Evolutionary conservation across 2,329 filamentous ascomycete species (phyloP), one percentile per base, ranked within the genome.

Genomic region (Hymenoscyphus fraxineus): DNA sequence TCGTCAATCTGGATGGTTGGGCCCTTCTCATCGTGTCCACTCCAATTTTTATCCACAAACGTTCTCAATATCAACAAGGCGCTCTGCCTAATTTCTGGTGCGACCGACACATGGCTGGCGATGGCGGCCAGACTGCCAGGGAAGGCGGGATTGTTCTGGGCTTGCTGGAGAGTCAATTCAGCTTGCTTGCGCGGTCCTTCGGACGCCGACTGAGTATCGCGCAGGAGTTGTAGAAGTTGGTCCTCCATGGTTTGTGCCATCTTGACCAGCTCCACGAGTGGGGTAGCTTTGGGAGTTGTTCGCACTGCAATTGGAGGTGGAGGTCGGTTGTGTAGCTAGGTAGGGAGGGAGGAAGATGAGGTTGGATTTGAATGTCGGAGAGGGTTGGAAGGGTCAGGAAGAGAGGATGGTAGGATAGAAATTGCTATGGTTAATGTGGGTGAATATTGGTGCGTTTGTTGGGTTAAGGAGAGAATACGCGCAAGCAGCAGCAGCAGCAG

Each of bases 41-140:
- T 91, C 95, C 95, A 99, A 76, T 92, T 90, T 62, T 85, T 84
- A 77, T 92, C 84, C 68, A 98, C 90, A 77, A 96, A 96, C 64
- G 87, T 87, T 74, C 94, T 91, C 68, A 98, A 84, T 64, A 86
- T 84, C 60, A 91, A 85, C 67, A 98, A 81, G 39, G 95, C 91
- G 44, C 92, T 85, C 80, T 98, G 94, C 65, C 95, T 90, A 68
- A 95, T 86, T 64, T 88, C 83, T 65, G 89, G 82, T 35, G 90
- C 85, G 67, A 96, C 84, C 62, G 88, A 88, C 54, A 85, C 81
- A 77, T 97, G 90, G 57, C 87, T 86, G 68, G 90, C 93, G 72
- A 99, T 89, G 70, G 92, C 88, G 70, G 91, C 84, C 67, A 99
- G 87, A 62, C 88, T 89, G 61, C 90, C 79, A 59, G 94, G 91